Evolutionary conservation across 257 asterid genomes (phyloP).

Genomic region (Salvia splendens): DNA sequence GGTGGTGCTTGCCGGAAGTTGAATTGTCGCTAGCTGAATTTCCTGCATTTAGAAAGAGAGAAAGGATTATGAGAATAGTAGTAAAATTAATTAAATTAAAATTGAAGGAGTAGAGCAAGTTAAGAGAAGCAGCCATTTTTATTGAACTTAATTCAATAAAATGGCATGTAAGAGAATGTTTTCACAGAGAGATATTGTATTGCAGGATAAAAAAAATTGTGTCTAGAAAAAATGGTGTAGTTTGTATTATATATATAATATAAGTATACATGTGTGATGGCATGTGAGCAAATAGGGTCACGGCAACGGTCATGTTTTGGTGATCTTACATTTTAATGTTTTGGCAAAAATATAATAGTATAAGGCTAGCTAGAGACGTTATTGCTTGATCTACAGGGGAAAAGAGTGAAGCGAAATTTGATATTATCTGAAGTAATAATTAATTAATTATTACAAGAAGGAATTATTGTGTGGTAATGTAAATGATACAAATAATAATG

Average conservation of each 20-base stretch:
- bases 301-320: constrained; percentile 72
- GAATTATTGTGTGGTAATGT: background rate
- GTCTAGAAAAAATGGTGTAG: constrained; percentile 7
- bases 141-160: background rate
- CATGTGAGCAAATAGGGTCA: constrained; percentile 9
- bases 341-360: constrained; percentile 5
- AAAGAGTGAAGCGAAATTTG: background rate
- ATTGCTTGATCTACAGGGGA: constrained; percentile 15
- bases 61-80: background rate
- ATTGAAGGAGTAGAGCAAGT: background rate
- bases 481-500: background rate
- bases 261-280: background rate
- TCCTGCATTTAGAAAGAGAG: constrained; percentile 22
- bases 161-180: constrained; percentile 25
- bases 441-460: background rate
- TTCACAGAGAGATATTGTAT: constrained; percentile 13
- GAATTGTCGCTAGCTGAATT: background rate
- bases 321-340: background rate
- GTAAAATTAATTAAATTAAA: background rate
- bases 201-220: background rate
- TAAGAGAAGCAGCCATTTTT: constrained; percentile 36
- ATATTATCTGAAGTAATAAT: background rate
- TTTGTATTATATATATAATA: constrained; percentile 21
- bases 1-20: constrained; percentile 36
- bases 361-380: background rate